phyloP scores from a whole-genome alignment of 257 asterid species.

The Nicotiana tomentosiformis region DNA sequence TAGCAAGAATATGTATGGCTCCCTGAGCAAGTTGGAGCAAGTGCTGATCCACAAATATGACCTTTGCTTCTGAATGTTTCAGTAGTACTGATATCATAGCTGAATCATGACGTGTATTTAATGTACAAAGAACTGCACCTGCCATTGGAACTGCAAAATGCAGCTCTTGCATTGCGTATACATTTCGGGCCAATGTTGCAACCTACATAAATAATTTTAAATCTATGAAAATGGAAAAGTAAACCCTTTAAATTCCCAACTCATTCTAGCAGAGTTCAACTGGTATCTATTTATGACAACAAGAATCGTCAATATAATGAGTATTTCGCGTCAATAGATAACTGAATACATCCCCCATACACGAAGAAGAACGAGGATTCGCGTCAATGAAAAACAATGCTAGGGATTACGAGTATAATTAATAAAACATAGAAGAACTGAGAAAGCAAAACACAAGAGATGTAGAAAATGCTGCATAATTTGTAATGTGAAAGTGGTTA shows the following conservation, averaged over 20 bases:
- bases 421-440: no score
- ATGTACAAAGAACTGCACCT: constrained; percentile 31
- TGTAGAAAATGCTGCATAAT: no score
- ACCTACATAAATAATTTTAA: constrained; percentile 15
- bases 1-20: constrained; percentile 18
- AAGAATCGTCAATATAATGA: not conserved
- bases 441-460: no score
- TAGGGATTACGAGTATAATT: no score
- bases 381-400: no score
- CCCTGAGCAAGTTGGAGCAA: constrained; percentile 23
- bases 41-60: constrained; percentile 29
- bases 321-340: no score
- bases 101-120: constrained; percentile 32
- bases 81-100: constrained; percentile 28
- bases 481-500: no score
- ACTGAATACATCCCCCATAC: no score
- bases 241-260: not conserved
- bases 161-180: constrained; percentile 39
- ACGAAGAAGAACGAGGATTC: no score
- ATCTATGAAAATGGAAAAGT: not conserved
- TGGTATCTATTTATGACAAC: not conserved
- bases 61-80: constrained; percentile 34
- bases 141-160: constrained; percentile 46
- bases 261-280: not conserved
- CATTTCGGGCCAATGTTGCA: constrained; percentile 34